Conservation (phyloP, 345 rosid species). For the Punica granatum region DNA sequence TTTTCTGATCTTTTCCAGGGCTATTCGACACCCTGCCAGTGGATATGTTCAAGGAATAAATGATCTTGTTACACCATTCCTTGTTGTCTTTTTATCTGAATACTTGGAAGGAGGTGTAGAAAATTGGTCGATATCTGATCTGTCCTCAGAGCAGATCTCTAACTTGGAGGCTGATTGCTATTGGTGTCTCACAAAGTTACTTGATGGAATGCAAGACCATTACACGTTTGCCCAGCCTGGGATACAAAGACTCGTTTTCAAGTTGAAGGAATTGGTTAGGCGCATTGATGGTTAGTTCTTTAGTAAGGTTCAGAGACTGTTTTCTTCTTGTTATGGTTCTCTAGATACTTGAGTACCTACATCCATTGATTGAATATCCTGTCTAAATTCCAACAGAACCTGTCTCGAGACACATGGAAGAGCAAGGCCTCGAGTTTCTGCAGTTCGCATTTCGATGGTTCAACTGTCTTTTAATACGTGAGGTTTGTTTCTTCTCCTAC, state of each 20-base stretch:
- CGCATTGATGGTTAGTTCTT: slow-evolving; percentile 74
- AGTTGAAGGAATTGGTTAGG: slow-evolving; percentile 89
- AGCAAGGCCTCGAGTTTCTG: slow-evolving; percentile 95
- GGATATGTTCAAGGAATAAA: slow-evolving; percentile 99
- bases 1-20: slow-evolving; percentile 47
- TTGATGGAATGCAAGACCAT: slow-evolving; percentile 99
- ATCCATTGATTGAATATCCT: neutral
- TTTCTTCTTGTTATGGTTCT: neutral
- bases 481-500: slow-evolving; percentile 36
- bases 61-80: slow-evolving; percentile 95
- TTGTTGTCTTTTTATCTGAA: slow-evolving; percentile 90
- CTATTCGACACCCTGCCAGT: slow-evolving; percentile 97
- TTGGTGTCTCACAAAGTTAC: slow-evolving; percentile 93
- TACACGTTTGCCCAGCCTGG: slow-evolving; percentile 99
- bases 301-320: neutral
- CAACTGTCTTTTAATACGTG: slow-evolving; percentile 94
- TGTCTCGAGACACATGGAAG: slow-evolving; percentile 91
- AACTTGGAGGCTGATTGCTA: slow-evolving; percentile 92
- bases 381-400: slow-evolving; percentile 51
- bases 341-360: neutral
- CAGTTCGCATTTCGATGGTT: slow-evolving; percentile 99
- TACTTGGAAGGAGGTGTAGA: slow-evolving; percentile 74
- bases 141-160: slow-evolving; percentile 58
- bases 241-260: slow-evolving; percentile 97
- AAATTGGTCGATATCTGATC: slow-evolving; percentile 64